phyloP scores from a whole-genome alignment of 345 rosid species.

The Rubroshorea leprosula region DNA sequence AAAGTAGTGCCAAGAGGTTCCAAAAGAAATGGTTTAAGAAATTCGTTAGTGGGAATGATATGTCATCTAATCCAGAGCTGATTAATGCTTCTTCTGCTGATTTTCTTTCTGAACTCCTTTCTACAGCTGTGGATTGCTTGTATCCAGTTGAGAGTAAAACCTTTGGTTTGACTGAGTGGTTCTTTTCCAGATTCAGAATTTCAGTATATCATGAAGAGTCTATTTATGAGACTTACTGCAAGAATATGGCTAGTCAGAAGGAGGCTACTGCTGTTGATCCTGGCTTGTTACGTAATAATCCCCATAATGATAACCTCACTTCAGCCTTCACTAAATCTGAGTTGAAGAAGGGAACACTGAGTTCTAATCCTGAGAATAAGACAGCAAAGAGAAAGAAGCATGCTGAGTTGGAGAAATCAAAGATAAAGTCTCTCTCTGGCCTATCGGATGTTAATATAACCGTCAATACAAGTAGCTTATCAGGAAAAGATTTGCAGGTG shows the following conservation, averaged over 20 bases:
- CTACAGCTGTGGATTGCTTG: constrained; percentile 45
- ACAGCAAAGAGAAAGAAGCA: constrained; percentile 29
- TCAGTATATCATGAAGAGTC: constrained; percentile 57
- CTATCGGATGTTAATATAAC: constrained; percentile 36
- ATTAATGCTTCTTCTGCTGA: constrained; percentile 39
- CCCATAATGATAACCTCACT: constrained; percentile 2
- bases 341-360: constrained; percentile 11
- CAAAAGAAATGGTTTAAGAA: constrained; percentile 52
- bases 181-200: constrained; percentile 79
- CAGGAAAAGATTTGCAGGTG: constrained; percentile 19
- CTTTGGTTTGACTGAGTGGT: constrained; percentile 50
- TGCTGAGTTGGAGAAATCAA: constrained; percentile 23
- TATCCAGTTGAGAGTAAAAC: constrained; percentile 36
- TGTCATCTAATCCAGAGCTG: constrained; percentile 37
- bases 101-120: constrained; percentile 51
- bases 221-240: constrained; percentile 50
- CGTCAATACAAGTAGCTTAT: constrained; percentile 20
- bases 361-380: constrained; percentile 23
- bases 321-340: constrained; percentile 8
- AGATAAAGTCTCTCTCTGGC: constrained; percentile 28
- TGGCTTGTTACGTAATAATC: constrained; percentile 5
- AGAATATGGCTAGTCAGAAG: constrained; percentile 39
- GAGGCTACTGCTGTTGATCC: constrained; percentile 23
- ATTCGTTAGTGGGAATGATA: constrained; percentile 33
- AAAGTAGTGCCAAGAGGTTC: constrained; percentile 45